Evolutionary conservation across 1,284 basidiomycete genomes (phyloP), one percentile per base, ranked within the genome.

Genomic region (Cryptococcus jaspeensis): DNA sequence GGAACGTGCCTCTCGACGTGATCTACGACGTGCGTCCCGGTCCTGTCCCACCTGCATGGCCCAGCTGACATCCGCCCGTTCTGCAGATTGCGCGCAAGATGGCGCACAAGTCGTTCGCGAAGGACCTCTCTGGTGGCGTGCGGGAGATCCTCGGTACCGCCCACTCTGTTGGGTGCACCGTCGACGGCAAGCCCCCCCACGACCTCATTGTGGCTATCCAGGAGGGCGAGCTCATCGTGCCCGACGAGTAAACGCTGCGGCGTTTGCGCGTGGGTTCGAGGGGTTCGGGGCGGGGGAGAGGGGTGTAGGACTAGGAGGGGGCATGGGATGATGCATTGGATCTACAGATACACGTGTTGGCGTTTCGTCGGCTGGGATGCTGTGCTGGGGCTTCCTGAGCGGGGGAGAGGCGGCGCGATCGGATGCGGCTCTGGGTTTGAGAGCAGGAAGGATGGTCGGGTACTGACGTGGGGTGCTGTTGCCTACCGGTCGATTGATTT

Each of bases 171-270:
- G 95, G 96, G 53, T 98, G 94, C 87, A 97, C 93, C 54, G 85
- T 99, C 60, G 92, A 99, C 76, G 94, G 95, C 71, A 84, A 87
- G 78, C 88, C 90, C 53, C 86, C 96, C 61, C 95, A 98, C 81
- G 92, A 96, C 76, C 77, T 99, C 77, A 98, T 99, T 66, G 95
- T 97, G 72, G 90, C 83, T 62, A 99, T 99, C 78, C 87, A 95
- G 83, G 87, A 87, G 69, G 96, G 94, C 62, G 92, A 96, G 81
- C 84, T 96, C 68, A 93, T 94, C 81, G 86, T 94, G 65, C 92
- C 93, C 63, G 89, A 91, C 67, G 92, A 94, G 86, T 96, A 91
- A 82, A 81, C 52, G 41, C 23, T 51, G 18, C n/a, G 22, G 50
- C 15, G 38, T 41, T 20, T 22, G 9, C 36, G 39, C 18, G 13